These are phyloP conservation scores for Nemania diffusa DNA, from an alignment of 2,329 filamentous ascomycete species.

Conservation along the genomic window DNA sequence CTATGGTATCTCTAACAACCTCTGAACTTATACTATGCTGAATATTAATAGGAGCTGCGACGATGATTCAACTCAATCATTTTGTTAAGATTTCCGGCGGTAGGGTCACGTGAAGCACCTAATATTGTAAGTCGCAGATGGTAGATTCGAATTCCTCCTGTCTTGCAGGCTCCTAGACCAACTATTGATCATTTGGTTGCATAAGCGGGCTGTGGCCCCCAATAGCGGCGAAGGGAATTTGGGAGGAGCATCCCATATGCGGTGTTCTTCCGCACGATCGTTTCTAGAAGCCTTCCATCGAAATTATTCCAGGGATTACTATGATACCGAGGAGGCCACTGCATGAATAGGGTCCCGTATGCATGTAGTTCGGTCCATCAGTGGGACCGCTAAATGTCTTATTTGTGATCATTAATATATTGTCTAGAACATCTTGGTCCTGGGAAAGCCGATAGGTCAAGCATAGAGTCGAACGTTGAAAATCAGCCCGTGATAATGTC, in stretches of 20 bases:
- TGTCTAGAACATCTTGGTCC: slow-evolving; percentile 1
- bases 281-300: slow-evolving; percentile 30
- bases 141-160: too few species aligned
- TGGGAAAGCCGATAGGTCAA: neutral
- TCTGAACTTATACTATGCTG: too few species aligned
- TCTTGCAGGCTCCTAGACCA: too few species aligned
- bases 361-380: slow-evolving; percentile 4
- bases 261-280: neutral
- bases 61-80: too few species aligned
- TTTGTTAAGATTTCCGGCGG: too few species aligned
- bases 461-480: neutral
- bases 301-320: neutral
- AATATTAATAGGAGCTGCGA: too few species aligned
- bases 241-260: neutral
- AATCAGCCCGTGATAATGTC: neutral
- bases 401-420: slow-evolving; percentile 14
- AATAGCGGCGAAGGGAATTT: neutral
- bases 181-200: too few species aligned
- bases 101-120: too few species aligned
- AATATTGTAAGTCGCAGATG: too few species aligned
- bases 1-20: too few species aligned
- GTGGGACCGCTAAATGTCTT: neutral
- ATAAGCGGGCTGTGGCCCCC: neutral
- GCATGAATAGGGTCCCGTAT: neutral
- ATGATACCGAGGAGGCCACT: slow-evolving; percentile 7